A percentile compares a stretch with the other conserved stretches of the same genome.
phyloP scores from a whole-genome alignment of 1,284 basidiomycete species.

The Microbotryum saponariae region DNA sequence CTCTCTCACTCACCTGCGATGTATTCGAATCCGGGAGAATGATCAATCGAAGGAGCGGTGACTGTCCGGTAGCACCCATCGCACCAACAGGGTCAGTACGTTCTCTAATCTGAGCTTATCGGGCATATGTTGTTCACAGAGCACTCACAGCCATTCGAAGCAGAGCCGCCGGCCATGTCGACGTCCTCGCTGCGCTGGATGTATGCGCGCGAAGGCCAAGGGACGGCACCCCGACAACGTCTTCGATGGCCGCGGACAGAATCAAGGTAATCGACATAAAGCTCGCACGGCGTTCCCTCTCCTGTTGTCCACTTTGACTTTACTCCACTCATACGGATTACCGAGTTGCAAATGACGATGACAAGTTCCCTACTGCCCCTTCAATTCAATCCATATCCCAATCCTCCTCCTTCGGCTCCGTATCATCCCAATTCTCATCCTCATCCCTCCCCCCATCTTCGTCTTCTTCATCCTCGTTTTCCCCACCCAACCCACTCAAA shows the following conservation, averaged over 20 bases:
- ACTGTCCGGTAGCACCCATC: not conserved
- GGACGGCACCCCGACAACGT: too few species aligned
- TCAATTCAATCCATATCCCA: constrained; percentile 14
- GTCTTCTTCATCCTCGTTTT: not conserved
- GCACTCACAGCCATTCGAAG: constrained; percentile 17
- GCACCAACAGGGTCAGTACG: not conserved
- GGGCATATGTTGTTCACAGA: too few species aligned
- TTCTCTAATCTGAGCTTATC: too few species aligned
- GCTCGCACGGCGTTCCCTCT: too few species aligned
- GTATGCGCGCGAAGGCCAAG: too few species aligned
- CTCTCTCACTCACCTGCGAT: not conserved
- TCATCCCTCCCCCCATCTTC: constrained; percentile 7
- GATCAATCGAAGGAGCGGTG: constrained; percentile 3
- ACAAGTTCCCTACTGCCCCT: constrained; percentile 2
- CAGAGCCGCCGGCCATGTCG: too few species aligned
- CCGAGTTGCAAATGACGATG: too few species aligned
- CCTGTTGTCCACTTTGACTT: too few species aligned
- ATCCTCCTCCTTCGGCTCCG: constrained; percentile 10
- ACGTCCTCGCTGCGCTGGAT: too few species aligned
- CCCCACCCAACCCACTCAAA: constrained; percentile 9
- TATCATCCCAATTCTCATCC: not conserved
- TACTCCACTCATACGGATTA: too few species aligned
- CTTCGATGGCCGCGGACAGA: too few species aligned
- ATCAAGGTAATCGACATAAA: too few species aligned
- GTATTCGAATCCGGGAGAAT: constrained; percentile 18